Percentiles rank a stretch among this genome's conserved stretches.
Evolutionary conservation across 208 protist species (phyloP).

Genomic region (Crithidia bombi): DNA sequence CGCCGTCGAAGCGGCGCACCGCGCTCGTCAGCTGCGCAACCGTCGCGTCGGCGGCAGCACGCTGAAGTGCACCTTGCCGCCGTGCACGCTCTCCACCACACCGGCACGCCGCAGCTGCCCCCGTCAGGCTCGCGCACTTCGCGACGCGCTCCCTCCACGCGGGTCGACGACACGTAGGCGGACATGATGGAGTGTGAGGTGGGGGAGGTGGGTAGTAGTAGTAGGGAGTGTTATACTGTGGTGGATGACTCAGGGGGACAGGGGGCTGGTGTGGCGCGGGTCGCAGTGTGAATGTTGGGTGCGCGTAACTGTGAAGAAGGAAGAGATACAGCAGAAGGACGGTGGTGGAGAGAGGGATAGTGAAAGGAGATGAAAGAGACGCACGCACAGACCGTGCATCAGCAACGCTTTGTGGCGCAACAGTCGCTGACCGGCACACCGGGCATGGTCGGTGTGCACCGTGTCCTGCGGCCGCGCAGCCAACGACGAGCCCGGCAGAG

Average conservation of each 20-base stretch:
- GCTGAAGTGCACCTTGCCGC: constrained; percentile 23
- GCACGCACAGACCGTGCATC: no score
- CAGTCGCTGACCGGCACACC: no score
- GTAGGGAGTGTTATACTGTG: neutral
- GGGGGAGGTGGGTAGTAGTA: neutral
- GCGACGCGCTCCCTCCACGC: constrained; percentile 8
- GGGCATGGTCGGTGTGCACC: no score
- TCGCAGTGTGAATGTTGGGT: neutral
- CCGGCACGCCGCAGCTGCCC: no score
- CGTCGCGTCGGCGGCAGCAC: constrained; percentile 28
- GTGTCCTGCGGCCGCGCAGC: no score
- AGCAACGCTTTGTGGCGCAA: no score
- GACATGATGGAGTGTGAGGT: neutral
- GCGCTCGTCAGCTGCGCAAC: constrained; percentile 26
- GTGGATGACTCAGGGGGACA: neutral
- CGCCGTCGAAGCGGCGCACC: constrained; percentile 25
- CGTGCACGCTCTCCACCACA: no score
- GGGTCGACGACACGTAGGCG: constrained; percentile 13
- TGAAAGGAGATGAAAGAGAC: no score
- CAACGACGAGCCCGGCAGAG: no score
- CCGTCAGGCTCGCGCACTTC: neutral
- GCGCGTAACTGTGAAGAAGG: neutral
- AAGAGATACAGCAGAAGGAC: no score
- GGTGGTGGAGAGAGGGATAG: no score
- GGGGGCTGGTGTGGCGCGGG: neutral